Percentiles rank a stretch among this genome's conserved stretches.
Evolutionary conservation across 768 basidiomycete genomes (phyloP).

Genomic region (Wakefieldia striispora): DNA sequence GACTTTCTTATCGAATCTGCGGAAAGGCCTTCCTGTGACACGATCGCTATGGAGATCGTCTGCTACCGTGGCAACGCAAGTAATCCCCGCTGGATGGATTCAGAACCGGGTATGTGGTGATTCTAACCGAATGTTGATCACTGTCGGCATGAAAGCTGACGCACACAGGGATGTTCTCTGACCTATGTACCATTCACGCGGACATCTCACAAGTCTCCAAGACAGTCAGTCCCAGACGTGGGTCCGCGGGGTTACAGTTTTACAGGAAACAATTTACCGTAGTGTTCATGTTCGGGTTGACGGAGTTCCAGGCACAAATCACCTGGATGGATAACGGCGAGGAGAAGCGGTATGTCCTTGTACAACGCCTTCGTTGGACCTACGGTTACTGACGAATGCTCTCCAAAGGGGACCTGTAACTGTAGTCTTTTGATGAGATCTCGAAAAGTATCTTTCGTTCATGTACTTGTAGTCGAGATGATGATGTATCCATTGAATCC

Average conservation of each 20-base stretch:
- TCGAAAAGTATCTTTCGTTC: conserved; percentile 12
- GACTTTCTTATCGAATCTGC: conserved; percentile 31
- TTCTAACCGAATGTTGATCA: neutral
- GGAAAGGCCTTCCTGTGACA: conserved; percentile 27
- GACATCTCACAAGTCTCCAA: conserved; percentile 30
- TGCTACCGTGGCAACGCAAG: conserved; percentile 26
- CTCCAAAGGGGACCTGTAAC: conserved; percentile 30
- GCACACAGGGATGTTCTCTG: conserved; percentile 27
- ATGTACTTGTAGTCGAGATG: conserved; percentile 32
- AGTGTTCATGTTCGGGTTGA: conserved; percentile 42
- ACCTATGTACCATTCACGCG: conserved; percentile 21
- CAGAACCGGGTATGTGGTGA: conserved; percentile 24
- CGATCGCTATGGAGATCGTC: conserved; percentile 30
- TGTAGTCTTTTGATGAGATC: conserved; percentile 33
- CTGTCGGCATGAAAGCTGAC: neutral
- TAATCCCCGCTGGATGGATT: conserved; percentile 31
- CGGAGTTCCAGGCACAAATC: conserved; percentile 47
- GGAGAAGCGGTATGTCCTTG: conserved; percentile 21
- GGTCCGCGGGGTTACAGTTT: conserved; percentile 31
- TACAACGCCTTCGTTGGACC: too few relatives aligned
- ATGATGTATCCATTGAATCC: too few relatives aligned
- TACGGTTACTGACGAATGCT: neutral
- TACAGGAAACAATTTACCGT: conserved; percentile 37
- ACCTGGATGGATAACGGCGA: conserved; percentile 39
- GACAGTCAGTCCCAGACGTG: conserved; percentile 28